Evolutionary conservation across 345 rosid genomes (phyloP), one percentile per base, ranked within the genome.

Genomic region (Citropsis articulata): DNA sequence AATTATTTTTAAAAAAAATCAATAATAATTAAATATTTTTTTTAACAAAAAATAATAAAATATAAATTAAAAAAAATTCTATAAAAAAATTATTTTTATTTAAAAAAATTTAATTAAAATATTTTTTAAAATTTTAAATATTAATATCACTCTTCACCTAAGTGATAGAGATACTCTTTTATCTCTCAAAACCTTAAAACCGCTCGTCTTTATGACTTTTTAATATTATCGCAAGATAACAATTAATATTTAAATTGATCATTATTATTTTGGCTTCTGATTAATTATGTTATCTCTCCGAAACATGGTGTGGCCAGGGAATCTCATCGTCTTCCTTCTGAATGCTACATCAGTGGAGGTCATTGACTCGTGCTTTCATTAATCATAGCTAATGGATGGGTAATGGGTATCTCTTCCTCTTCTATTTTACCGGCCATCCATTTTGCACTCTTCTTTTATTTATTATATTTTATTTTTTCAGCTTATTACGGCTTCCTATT

Each of bases 311-410:
- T 2, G 1, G 12, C 42, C 42, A 42, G 4, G 50, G 50, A 42
- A 42, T 42, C 50, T 69, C 10, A 30, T 69, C 53, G 4, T 70
- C 60, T 75, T 74, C 79, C 72, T 66, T 59, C 19, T 40, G 85
- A 77, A 72, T 67, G 81, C 53, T 59, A 78, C 74, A 75, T 40
- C 69, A 79, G 83, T 73, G 87, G 84, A 79, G 77, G 40, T 16
- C 71, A 71, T 73, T 77, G 35, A 28, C 6, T 62, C 28, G 48
- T 30, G 16, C 24, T 35, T n/a, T 67, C 63, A 62, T 62, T 78
- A 66, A 74, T 40, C 71, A 66, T 70, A 5, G 69, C 18, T 0
- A 18, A 4, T 30, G 31, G 31, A 30, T 3, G 16, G 14, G 16
- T 38, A 12, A 22, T 36, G 25, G 25, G 48, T 9, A 24, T 38